Evolutionary conservation across 2,329 filamentous ascomycete species (phyloP).

Genomic region (Chlorencoelia australis): DNA sequence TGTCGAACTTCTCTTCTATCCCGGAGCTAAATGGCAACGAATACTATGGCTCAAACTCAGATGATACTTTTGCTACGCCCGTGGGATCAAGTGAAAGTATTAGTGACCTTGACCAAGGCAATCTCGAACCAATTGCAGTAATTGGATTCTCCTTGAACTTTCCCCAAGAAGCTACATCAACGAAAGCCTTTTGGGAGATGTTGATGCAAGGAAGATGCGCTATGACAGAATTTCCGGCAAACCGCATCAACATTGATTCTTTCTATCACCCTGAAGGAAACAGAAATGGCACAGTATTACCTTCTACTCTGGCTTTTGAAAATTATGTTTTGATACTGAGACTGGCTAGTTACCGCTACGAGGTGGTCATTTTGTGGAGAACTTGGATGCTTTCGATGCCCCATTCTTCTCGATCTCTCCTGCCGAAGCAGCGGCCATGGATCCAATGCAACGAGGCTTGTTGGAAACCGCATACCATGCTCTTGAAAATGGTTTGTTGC

Average conservation of each 20-base stretch:
- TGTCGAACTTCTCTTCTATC: too few species aligned
- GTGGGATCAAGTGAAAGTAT: too few species aligned
- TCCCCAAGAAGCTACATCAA: constrained; percentile 36
- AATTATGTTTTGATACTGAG: neutral
- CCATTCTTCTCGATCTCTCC: constrained; percentile 12
- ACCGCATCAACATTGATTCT: constrained; percentile 37
- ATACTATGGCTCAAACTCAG: too few species aligned
- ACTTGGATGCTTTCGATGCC: constrained; percentile 12
- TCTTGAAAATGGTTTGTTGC: constrained; percentile 26
- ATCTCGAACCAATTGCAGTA: too few species aligned
- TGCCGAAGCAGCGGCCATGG: constrained; percentile 25
- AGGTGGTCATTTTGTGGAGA: constrained; percentile 4
- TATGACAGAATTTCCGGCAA: constrained; percentile 21
- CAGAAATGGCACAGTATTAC: constrained; percentile 1
- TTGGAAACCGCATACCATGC: constrained; percentile 29
- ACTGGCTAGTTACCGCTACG: neutral
- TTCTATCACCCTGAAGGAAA: constrained; percentile 31
- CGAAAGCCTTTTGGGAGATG: constrained; percentile 63
- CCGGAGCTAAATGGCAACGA: too few species aligned
- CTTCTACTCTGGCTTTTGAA: neutral
- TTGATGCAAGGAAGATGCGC: constrained; percentile 60
- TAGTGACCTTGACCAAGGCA: too few species aligned
- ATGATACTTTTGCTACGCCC: too few species aligned
- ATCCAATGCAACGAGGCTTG: constrained; percentile 40
- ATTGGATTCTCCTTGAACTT: constrained; percentile 43